Percentiles rank a stretch among this genome's conserved stretches.
Conservation (phyloP, 768 basidiomycete species). For the Leucosporidium scottii region DNA sequence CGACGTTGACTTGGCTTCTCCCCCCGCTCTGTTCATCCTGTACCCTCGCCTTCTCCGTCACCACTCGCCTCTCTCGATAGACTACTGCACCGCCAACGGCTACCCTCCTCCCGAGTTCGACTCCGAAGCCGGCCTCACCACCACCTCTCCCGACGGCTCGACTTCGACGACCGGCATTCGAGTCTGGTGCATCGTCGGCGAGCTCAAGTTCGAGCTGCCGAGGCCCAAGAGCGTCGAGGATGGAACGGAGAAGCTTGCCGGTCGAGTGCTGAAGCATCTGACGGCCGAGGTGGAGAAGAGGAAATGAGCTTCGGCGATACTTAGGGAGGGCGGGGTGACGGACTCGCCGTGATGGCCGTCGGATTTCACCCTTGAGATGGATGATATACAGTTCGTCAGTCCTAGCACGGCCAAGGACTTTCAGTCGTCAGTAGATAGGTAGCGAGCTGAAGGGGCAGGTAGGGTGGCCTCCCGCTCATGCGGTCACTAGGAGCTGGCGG, state of each 20-base stretch:
- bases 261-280: conserved; percentile 7
- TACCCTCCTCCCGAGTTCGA: neutral
- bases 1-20: neutral
- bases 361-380: too few relatives aligned
- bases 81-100: neutral
- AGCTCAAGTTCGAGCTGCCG: conserved; percentile 12
- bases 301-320: too few relatives aligned
- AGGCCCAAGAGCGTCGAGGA: neutral
- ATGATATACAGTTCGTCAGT: too few relatives aligned
- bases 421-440: too few relatives aligned
- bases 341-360: too few relatives aligned
- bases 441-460: too few relatives aligned
- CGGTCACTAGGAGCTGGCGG: too few relatives aligned
- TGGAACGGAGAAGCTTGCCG: conserved; percentile 3
- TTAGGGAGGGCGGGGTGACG: too few relatives aligned
- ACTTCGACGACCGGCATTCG: neutral
- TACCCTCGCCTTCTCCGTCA: neutral
- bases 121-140: neutral
- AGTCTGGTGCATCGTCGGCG: conserved; percentile 4
- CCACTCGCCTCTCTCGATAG: neutral
- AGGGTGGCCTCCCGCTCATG: too few relatives aligned
- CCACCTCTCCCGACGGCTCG: neutral
- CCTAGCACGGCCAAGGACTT: too few relatives aligned
- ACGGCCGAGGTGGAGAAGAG: neutral
- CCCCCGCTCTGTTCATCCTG: neutral